These are phyloP conservation scores for Didymella lethalis DNA, from an alignment of 2,329 filamentous ascomycete genomes.

Conservation along the genomic window DNA sequence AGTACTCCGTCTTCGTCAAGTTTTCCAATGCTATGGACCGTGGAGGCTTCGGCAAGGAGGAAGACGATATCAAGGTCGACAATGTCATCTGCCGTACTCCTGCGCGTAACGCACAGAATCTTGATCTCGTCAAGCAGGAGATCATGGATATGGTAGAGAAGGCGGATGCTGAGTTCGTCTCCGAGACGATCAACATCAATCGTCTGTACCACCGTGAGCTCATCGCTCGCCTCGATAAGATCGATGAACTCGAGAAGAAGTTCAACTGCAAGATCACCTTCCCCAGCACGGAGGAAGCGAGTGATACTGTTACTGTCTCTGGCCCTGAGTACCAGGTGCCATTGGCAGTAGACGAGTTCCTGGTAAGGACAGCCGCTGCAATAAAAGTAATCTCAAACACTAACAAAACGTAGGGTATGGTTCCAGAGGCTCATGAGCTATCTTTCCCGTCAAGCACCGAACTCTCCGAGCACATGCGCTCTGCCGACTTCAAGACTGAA, in stretches of 20 bases:
- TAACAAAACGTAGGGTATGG: conserved; percentile 76
- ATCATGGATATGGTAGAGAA: conserved; percentile 99
- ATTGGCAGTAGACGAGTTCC: conserved; percentile 92
- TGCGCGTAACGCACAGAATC: conserved; percentile 93
- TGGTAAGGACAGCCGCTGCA: conserved; percentile 61
- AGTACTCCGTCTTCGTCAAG: conserved; percentile 99
- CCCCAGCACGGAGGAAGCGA: conserved; percentile 95
- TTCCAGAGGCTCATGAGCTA: conserved; percentile 93
- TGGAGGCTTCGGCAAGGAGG: conserved; percentile 89
- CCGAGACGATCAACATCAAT: conserved; percentile 91
- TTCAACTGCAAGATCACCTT: conserved; percentile 99
- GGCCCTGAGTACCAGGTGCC: conserved; percentile 98
- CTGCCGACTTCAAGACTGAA: conserved; percentile 79
- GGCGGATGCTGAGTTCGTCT: conserved; percentile 95
- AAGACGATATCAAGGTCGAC: conserved; percentile 98
- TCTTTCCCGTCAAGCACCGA: conserved; percentile 79
- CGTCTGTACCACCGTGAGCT: conserved; percentile 95
- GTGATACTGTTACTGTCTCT: conserved; percentile 93
- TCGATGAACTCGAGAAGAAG: conserved; percentile 96
- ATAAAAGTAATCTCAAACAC: conserved; percentile 14
- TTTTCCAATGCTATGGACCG: conserved; percentile 99
- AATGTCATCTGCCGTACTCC: conserved; percentile 99
- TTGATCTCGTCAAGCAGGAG: conserved; percentile 97
- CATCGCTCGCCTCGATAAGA: conserved; percentile 83
- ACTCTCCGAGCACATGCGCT: conserved; percentile 82